Base-by-base conservation (phyloP, 2,329 filamentous ascomycete species). In the Bipolaris victoriae region DNA sequence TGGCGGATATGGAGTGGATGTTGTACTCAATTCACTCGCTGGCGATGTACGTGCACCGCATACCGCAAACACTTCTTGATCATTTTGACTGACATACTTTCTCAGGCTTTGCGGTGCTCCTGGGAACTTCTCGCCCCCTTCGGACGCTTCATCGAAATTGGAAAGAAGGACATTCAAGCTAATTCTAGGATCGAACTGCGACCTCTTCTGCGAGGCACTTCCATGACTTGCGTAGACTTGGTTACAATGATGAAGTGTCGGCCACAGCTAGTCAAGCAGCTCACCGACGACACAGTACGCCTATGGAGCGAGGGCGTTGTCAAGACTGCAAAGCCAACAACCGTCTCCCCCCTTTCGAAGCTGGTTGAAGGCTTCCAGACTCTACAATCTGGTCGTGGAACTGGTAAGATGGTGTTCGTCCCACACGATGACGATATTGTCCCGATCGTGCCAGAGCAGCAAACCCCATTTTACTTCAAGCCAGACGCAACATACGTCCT, bases 81-180 rank as follows among this genome's bases (percentile, higher is more conserved):
- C n/a, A 15, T 5, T n/a, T 3, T 29, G 2, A 3, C 46, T 49
- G 5, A 49, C 46, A 29, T 5, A 16, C 7, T 29, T 29, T 18
- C 9, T 10, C 7, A 69, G n/a, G 37, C 58, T 3, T 55, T 73
- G 9, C 53, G 57, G 16, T 74, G 74, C 0, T 79, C 76, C 0
- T 84, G 79, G 80, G 61, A 74, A 7, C 80, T 78, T 36, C 69
- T 83, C 1, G 80, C 80, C 1, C 36, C 55, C 26, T 58, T 49
- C 29, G 63, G 63, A 13, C 47, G 46, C 15, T 52, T 62, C 22
- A 44, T 62, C 13, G 60, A 64, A 16, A 62, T 64, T 20, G 60
- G 62, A 6, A 61, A 63, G 29, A 50, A 52, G 15, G 62, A 66
- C 15, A 52, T 65, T 15, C 45, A 39, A 6, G 16, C 43, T 15